phyloP scores from a whole-genome alignment of 257 asterid genomes.

The Cinchona pubescens region DNA sequence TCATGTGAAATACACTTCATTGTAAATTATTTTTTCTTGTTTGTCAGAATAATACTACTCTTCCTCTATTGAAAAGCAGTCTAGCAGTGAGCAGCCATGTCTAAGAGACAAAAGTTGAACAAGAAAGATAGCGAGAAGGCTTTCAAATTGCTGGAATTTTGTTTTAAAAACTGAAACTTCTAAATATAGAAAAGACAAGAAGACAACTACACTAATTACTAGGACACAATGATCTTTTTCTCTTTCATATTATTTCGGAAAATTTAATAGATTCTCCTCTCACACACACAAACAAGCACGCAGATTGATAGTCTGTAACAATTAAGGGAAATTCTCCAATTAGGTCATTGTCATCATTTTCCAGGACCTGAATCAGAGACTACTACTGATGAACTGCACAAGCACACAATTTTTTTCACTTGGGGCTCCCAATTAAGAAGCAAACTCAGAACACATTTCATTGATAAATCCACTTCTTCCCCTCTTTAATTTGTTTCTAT shows the following conservation, averaged over 20 bases:
- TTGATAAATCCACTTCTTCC: not conserved
- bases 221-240: not conserved
- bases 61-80: too few relatives aligned
- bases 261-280: not conserved
- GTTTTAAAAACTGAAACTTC: slow-evolving; percentile 12
- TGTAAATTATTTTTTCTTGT: too few relatives aligned
- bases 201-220: slow-evolving; percentile 1
- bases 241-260: not conserved
- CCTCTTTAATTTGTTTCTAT: not conserved
- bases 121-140: not conserved
- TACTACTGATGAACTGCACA: not conserved
- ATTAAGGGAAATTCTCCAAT: not conserved
- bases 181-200: slow-evolving; percentile 9
- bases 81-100: not conserved
- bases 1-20: too few relatives aligned
- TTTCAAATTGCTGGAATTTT: slow-evolving; percentile 1
- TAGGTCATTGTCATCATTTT: not conserved
- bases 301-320: not conserved
- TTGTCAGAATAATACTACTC: too few relatives aligned
- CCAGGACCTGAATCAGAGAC: not conserved
- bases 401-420: not conserved
- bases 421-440: not conserved
- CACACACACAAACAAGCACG: not conserved
- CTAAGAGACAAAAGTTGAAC: not conserved
- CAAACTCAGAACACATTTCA: not conserved